These are phyloP conservation scores for Verbena officinalis DNA, from an alignment of 257 asterid genomes.

Conservation along the genomic window DNA sequence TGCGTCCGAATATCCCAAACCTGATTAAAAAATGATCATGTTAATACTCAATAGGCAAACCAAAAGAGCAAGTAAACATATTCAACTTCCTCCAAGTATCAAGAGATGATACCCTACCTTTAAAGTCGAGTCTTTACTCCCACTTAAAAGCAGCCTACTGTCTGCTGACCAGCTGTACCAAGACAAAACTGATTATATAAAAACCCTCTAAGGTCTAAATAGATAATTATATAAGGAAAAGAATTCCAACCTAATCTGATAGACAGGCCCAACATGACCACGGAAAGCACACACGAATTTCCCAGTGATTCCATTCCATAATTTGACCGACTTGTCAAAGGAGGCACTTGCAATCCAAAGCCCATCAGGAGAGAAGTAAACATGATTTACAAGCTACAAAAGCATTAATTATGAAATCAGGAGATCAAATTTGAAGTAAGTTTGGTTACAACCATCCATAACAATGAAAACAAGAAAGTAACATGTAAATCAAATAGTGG, in stretches of 20 bases:
- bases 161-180: conserved; percentile 96
- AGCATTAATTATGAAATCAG: conserved; percentile 17
- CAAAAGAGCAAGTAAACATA: neutral
- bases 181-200: conserved; percentile 24
- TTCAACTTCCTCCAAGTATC: conserved; percentile 11
- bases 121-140: conserved; percentile 96
- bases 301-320: conserved; percentile 93
- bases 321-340: conserved; percentile 89
- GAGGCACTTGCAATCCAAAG: conserved; percentile 97
- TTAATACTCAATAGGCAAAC: conserved; percentile 18
- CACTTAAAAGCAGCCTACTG: conserved; percentile 91
- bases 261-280: conserved; percentile 96
- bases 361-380: conserved; percentile 95
- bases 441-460: neutral
- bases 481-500: conserved; percentile 3
- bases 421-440: conserved; percentile 1
- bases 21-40: conserved; percentile 37
- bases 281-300: conserved; percentile 88
- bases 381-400: conserved; percentile 93
- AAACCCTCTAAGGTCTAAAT: neutral
- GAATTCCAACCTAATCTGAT: conserved; percentile 78
- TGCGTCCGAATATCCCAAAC: conserved; percentile 91
- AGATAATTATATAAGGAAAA: conserved; percentile 21
- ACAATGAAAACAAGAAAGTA: conserved; percentile 1
- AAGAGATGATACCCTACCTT: conserved; percentile 50